Percentiles rank a stretch among this genome's conserved stretches.
Evolutionary conservation across 1,284 basidiomycete species (phyloP).

Genomic region (Veloporphyrellus conicus): DNA sequence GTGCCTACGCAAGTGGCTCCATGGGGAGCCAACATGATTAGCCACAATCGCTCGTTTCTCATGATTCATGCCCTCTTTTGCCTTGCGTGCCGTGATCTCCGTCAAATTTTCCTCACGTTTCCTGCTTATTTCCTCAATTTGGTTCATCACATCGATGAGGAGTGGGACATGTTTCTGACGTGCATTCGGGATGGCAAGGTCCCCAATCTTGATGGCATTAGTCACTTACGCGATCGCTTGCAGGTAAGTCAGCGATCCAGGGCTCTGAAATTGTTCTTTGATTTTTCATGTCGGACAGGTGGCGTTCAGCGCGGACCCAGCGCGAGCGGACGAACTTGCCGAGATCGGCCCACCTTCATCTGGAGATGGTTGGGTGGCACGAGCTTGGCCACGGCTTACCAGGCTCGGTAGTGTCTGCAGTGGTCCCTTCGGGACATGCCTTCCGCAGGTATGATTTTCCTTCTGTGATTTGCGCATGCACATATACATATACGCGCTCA

Average conservation of each 20-base stretch:
- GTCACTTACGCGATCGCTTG: not conserved
- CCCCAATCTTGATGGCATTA: slow-evolving; percentile 5
- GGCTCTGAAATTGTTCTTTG: not conserved
- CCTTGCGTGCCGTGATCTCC: slow-evolving; percentile 7
- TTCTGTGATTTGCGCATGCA: not conserved
- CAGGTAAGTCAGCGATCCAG: slow-evolving; percentile 2
- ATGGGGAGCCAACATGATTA: slow-evolving; percentile 9
- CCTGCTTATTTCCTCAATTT: slow-evolving; percentile 9
- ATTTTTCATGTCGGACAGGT: not conserved
- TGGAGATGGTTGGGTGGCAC: slow-evolving; percentile 12
- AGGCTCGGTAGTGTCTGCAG: slow-evolving; percentile 9
- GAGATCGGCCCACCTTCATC: slow-evolving; percentile 14
- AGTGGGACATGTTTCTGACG: slow-evolving; percentile 3
- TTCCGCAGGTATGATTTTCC: slow-evolving; percentile 7
- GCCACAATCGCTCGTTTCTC: slow-evolving; percentile 14
- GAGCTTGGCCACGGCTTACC: slow-evolving; percentile 13
- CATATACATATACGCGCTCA: too few species aligned
- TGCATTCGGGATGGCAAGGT: slow-evolving; percentile 6
- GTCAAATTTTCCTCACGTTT: slow-evolving; percentile 12
- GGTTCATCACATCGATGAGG: slow-evolving; percentile 1
- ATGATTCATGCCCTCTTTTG: slow-evolving; percentile 18
- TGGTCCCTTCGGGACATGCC: slow-evolving; percentile 14
- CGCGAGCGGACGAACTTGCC: slow-evolving; percentile 11
- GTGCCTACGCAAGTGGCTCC: slow-evolving; percentile 14
- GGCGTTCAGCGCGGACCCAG: slow-evolving; percentile 6